These are phyloP conservation scores for Allium sativum DNA, from an alignment of 106 monocot genomes.

Conservation along the genomic window DNA sequence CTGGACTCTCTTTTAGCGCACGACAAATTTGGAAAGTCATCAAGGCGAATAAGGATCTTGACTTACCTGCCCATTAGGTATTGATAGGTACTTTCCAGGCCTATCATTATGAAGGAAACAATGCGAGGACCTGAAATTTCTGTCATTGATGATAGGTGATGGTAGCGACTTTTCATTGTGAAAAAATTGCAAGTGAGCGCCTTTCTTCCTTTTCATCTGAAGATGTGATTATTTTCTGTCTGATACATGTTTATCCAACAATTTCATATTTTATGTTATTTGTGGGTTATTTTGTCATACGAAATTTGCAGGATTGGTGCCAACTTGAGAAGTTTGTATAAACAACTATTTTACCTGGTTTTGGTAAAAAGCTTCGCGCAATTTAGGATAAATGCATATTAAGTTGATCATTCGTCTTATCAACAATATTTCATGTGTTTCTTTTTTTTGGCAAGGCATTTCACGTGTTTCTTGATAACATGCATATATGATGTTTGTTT, in stretches of 20 bases:
- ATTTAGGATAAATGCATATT: conserved; percentile 58
- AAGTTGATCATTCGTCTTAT: conserved; percentile 43
- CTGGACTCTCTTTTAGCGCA: conserved; percentile 84
- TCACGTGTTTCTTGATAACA: neutral
- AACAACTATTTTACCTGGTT: conserved; percentile 45
- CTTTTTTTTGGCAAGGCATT: no score
- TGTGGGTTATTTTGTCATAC: conserved; percentile 6
- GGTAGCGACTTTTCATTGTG: conserved; percentile 97
- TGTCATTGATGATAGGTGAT: conserved; percentile 74
- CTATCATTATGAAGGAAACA: neutral
- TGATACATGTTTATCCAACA: neutral
- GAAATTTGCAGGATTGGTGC: conserved; percentile 50
- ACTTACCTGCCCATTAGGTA: conserved; percentile 93
- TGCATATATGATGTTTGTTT: neutral
- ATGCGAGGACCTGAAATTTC: no score
- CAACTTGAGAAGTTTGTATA: conserved; percentile 71
- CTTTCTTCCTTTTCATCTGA: conserved; percentile 45
- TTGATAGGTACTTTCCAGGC: neutral
- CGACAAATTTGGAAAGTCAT: conserved; percentile 94
- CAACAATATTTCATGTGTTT: neutral
- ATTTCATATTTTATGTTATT: conserved; percentile 2
- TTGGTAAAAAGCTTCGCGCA: conserved; percentile 72
- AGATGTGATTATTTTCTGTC: conserved; percentile 38
- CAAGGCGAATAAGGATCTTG: conserved; percentile 96
- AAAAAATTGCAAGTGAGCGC: conserved; percentile 95